Percentiles rank a stretch among this genome's conserved stretches.
Evolutionary conservation across 768 basidiomycete genomes (phyloP).

Genomic region (Omphalotus guepiniiformis): DNA sequence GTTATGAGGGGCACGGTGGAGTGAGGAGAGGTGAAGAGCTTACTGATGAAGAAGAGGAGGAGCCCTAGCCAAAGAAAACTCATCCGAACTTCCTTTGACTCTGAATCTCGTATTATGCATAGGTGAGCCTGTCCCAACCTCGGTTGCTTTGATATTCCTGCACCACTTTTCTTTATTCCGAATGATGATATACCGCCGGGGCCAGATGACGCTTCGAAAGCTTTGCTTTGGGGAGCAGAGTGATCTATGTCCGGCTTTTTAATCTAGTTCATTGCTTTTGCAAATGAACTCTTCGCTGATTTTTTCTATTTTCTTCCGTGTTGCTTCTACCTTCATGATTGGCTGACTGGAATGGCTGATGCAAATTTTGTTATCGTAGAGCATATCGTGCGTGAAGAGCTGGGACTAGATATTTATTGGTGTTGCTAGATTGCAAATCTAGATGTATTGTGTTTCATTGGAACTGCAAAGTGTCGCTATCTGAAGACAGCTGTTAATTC

Average conservation of each 20-base stretch:
- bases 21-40: constrained; percentile 77
- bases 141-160: constrained; percentile 1
- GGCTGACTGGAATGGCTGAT: too few species aligned
- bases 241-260: constrained; percentile 60
- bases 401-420: too few species aligned
- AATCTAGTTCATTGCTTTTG: background rate
- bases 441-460: too few species aligned
- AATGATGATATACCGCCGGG: constrained; percentile 76
- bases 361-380: too few species aligned
- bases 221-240: constrained; percentile 42
- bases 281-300: background rate
- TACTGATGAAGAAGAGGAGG: constrained; percentile 77
- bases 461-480: too few species aligned
- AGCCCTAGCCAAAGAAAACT: constrained; percentile 20
- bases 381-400: too few species aligned
- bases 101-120: background rate
- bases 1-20: constrained; percentile 58
- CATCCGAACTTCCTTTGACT: constrained; percentile 11
- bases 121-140: constrained; percentile 7
- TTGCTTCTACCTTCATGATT: too few species aligned
- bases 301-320: too few species aligned
- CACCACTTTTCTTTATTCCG: background rate
- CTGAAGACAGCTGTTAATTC: too few species aligned
- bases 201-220: constrained; percentile 76
- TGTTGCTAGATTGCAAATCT: too few species aligned